A percentile compares a stretch with the other conserved stretches of the same genome.
phyloP scores from a whole-genome alignment of 1,284 basidiomycete species.

The Filobasidium uniguttulatum region DNA sequence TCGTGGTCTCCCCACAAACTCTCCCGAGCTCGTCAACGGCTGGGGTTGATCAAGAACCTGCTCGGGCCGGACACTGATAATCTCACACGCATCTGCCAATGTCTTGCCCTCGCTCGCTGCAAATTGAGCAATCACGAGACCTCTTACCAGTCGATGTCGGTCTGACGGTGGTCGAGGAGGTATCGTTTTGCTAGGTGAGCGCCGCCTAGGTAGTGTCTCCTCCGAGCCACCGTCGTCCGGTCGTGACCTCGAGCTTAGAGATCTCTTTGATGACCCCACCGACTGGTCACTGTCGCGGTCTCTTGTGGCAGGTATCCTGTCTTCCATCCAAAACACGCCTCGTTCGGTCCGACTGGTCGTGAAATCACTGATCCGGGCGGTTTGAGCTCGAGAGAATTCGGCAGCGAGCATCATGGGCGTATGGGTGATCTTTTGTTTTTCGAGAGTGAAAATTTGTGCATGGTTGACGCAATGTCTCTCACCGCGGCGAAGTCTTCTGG shows the following conservation, averaged over 20 bases:
- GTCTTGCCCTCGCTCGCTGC: slow-evolving; percentile 41
- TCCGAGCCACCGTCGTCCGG: too few species aligned
- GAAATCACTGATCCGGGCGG: slow-evolving; percentile 45
- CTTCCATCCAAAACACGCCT: slow-evolving; percentile 41
- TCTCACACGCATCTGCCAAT: slow-evolving; percentile 46
- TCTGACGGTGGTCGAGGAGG: slow-evolving; percentile 18
- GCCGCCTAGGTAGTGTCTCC: too few species aligned
- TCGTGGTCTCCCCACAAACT: neutral
- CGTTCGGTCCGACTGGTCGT: slow-evolving; percentile 42
- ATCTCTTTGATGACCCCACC: neutral
- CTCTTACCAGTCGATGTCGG: slow-evolving; percentile 35
- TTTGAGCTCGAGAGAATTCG: slow-evolving; percentile 45
- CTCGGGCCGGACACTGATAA: slow-evolving; percentile 35
- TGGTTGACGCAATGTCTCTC: neutral
- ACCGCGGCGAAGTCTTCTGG: too few species aligned
- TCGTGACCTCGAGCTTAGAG: too few species aligned
- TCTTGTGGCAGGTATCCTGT: slow-evolving; percentile 10
- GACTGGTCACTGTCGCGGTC: slow-evolving; percentile 10
- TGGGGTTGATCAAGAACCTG: neutral
- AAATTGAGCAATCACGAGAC: slow-evolving; percentile 45
- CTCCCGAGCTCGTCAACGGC: neutral
- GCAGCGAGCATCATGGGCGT: slow-evolving; percentile 49
- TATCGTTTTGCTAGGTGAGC: too few species aligned
- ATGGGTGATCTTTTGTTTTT: slow-evolving; percentile 37
- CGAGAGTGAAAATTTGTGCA: neutral